These are phyloP conservation scores for Cryptosporidium ryanae DNA, from an alignment of 169 alveolate species.

Conservation along the genomic window DNA sequence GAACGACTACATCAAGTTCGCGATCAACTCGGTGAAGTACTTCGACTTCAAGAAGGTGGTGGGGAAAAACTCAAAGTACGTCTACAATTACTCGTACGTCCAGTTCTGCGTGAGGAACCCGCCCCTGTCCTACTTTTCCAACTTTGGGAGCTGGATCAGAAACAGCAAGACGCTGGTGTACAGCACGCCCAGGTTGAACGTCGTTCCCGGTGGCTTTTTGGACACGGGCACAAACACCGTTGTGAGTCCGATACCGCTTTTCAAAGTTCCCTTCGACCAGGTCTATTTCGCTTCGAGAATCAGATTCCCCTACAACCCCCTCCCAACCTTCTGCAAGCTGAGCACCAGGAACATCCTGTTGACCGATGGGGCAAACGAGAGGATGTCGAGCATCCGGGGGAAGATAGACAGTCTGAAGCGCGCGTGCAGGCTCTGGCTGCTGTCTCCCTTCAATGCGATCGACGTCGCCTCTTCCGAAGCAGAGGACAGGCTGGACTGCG, in stretches of 20 bases:
- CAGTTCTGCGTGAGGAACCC: slow-evolving; percentile 58
- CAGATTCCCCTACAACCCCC: slow-evolving; percentile 15
- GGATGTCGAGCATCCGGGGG: neutral
- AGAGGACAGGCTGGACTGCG: slow-evolving; percentile 7
- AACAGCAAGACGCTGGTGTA: slow-evolving; percentile 32
- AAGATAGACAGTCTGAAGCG: slow-evolving; percentile 2
- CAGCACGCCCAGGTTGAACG: slow-evolving; percentile 30
- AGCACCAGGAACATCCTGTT: slow-evolving; percentile 4
- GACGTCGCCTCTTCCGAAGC: slow-evolving; percentile 7
- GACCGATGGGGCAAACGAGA: neutral
- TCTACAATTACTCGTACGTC: slow-evolving; percentile 19
- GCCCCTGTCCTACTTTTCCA: slow-evolving; percentile 22
- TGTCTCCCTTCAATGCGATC: slow-evolving; percentile 41
- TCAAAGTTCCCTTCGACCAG: slow-evolving; percentile 25
- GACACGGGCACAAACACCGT: slow-evolving; percentile 17
- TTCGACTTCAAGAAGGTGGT: slow-evolving; percentile 19
- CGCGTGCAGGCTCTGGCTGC: slow-evolving; percentile 21
- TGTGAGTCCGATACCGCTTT: slow-evolving; percentile 57
- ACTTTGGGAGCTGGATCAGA: slow-evolving; percentile 46
- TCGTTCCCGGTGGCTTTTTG: slow-evolving; percentile 72
- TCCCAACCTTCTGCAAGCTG: slow-evolving; percentile 27
- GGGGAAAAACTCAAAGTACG: neutral
- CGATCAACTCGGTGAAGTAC: neutral
- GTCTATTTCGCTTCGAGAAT: slow-evolving; percentile 10
- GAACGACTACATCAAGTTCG: slow-evolving; percentile 42